A percentile compares a stretch with the other conserved stretches of the same genome.
Conservation (phyloP, 495 filamentous ascomycete genomes). For the Penicillium robsamsonii region DNA sequence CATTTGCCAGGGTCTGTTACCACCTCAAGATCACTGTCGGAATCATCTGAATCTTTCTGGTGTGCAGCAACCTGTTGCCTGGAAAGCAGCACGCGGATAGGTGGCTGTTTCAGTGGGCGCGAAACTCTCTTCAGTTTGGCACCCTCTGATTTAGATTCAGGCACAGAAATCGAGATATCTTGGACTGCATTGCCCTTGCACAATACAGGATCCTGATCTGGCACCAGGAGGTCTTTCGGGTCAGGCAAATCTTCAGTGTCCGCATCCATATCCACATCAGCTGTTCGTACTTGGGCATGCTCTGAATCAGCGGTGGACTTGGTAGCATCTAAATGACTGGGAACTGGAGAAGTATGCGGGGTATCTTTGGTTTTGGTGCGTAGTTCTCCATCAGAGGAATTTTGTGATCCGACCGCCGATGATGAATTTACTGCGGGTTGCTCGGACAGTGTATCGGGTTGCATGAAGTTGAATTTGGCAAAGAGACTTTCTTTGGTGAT, state of each 20-base stretch:
- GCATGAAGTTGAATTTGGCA: slow-evolving; percentile 74
- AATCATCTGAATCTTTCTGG: slow-evolving; percentile 53
- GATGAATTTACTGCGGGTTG: slow-evolving; percentile 36
- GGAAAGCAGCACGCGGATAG: slow-evolving; percentile 42
- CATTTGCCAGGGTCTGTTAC: slow-evolving; percentile 46
- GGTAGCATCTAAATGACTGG: slow-evolving; percentile 22
- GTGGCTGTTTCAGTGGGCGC: slow-evolving; percentile 22
- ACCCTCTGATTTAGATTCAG: not conserved
- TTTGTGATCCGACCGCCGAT: slow-evolving; percentile 40
- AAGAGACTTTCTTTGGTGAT: slow-evolving; percentile 83
- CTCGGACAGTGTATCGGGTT: slow-evolving; percentile 28
- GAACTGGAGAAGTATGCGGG: slow-evolving; percentile 49
- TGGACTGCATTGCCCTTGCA: not conserved
- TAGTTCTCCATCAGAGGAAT: slow-evolving; percentile 50
- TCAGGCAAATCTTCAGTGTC: slow-evolving; percentile 16
- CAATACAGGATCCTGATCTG: slow-evolving; percentile 1
- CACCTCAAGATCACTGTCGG: slow-evolving; percentile 67
- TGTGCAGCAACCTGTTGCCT: slow-evolving; percentile 38
- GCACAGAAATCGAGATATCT: not conserved
- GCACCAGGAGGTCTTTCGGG: slow-evolving; percentile 20
- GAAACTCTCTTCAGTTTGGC: slow-evolving; percentile 20
- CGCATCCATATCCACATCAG: slow-evolving; percentile 1
- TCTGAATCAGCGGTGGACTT: slow-evolving; percentile 25
- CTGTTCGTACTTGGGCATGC: not conserved
- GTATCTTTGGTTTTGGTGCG: slow-evolving; percentile 41